Evolutionary conservation across 495 filamentous ascomycete species (phyloP).

Genomic region (Apodospora peruviana): DNA sequence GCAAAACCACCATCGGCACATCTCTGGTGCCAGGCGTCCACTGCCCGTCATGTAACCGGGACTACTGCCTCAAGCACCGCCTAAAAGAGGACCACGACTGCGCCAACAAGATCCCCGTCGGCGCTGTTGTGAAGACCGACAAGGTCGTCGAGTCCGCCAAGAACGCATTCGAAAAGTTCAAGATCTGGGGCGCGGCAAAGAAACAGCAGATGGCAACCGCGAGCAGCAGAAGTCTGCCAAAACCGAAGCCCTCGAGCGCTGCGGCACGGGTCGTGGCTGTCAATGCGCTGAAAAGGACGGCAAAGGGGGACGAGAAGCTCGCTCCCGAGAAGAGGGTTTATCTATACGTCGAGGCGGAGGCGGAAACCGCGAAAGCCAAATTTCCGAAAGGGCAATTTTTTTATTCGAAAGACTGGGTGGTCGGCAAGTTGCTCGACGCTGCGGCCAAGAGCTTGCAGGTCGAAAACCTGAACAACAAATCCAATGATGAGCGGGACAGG

Average conservation of each 20-base stretch:
- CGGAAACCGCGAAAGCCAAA: conserved; percentile 67
- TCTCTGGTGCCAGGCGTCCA: conserved; percentile 70
- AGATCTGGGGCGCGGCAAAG: conserved; percentile 47
- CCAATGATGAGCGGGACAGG: conserved; percentile 66
- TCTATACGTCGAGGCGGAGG: conserved; percentile 78
- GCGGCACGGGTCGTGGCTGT: conserved; percentile 57
- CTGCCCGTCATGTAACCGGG: conserved; percentile 71
- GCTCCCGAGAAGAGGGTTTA: conserved; percentile 77
- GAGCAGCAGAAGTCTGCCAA: conserved; percentile 39
- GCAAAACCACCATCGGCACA: conserved; percentile 84
- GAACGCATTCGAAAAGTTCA: conserved; percentile 62
- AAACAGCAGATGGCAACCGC: conserved; percentile 23
- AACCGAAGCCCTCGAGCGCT: conserved; percentile 54
- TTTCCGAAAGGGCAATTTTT: conserved; percentile 76
- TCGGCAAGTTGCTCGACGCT: conserved; percentile 81
- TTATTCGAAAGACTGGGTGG: conserved; percentile 79
- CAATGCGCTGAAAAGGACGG: conserved; percentile 72
- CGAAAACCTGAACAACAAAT: conserved; percentile 84
- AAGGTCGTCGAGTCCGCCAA: conserved; percentile 54
- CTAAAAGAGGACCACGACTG: conserved; percentile 86
- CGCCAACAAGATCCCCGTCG: conserved; percentile 56
- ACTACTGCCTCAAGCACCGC: conserved; percentile 91
- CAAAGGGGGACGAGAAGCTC: conserved; percentile 82
- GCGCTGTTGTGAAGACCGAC: conserved; percentile 42
- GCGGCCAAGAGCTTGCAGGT: conserved; percentile 77